Base-by-base conservation (phyloP, 352 stramenopile genomes). In the Globisporangium lucens region DNA sequence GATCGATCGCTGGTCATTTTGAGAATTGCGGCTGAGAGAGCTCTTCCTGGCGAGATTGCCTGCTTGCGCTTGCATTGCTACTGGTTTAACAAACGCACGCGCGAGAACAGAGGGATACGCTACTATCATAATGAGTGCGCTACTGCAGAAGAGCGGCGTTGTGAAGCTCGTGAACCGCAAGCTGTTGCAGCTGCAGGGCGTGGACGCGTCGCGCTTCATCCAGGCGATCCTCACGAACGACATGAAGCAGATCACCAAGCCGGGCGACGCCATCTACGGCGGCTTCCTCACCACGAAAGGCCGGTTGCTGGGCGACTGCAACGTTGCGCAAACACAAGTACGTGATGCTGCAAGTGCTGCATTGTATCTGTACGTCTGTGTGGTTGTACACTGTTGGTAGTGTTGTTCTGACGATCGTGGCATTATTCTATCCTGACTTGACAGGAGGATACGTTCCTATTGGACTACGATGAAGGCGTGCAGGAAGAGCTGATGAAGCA, bases 181-280 rank as follows among this genome's bases (percentile, higher is more conserved):
- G 8, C 55, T 96, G 47, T 76, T 91, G 76, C 85, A 92, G 66
- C 71, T 96, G 49, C 76, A 90, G 51, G 89, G 89, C 29, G 64
- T 63, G 8, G 89, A 96, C 43, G 84, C 86, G 3, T 72, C 78
- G 56, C 77, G 82, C 55, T 96, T 94, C 68, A 67, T 95, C 49
- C 89, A 96, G 63, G 85, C 83, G 15, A 82, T 95, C 55, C 71
- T 95, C 61, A 94, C 89, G 43, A 96, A 94, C 67, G 87, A 96
- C 73, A 92, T 95, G 77, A 89, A 87, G 66, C 60, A 51, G 5
- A 58, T 94, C 33, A 59, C 70, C 30, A 75, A 68, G 57, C 75
- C 78, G 8, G 78, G 85, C 12, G 77, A 91, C 35, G 79, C 83
- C 27, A 73, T 92, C 33, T 95, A 96, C 68, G 88, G 85, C 46